Conservation (phyloP, 129 eudicot species). For the Chrysanthemum makinoi region DNA sequence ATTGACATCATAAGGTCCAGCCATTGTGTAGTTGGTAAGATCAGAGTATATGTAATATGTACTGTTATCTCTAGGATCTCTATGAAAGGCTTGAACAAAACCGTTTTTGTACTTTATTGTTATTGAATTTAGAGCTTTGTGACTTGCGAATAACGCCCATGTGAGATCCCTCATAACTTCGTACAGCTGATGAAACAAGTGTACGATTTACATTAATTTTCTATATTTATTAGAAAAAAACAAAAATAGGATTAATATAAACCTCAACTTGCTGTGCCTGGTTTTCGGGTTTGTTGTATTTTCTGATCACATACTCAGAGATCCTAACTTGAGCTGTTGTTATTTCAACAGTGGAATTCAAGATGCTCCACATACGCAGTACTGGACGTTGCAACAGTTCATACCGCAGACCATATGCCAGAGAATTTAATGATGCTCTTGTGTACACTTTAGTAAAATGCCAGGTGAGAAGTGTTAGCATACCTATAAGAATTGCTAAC, state of each 20-base stretch:
- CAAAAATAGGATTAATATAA: constrained; percentile 19
- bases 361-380: constrained; percentile 83
- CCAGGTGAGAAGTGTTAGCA: constrained; percentile 91
- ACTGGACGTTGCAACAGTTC: constrained; percentile 90
- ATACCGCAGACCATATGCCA: constrained; percentile 81
- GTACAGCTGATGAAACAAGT: constrained; percentile 57
- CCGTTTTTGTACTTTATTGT: constrained; percentile 86
- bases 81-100: constrained; percentile 95
- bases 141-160: constrained; percentile 94
- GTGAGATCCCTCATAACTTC: constrained; percentile 83
- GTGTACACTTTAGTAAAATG: constrained; percentile 92
- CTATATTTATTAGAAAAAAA: not conserved
- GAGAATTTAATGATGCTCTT: constrained; percentile 63
- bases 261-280: constrained; percentile 97
- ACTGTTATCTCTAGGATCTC: constrained; percentile 82
- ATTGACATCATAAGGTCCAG: constrained; percentile 41
- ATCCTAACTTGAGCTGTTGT: constrained; percentile 92
- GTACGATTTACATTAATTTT: constrained; percentile 20
- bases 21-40: constrained; percentile 72
- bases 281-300: constrained; percentile 64
- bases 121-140: constrained; percentile 78
- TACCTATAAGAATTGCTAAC: constrained; percentile 89
- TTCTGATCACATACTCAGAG: constrained; percentile 70
- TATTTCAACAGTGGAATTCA: constrained; percentile 85
- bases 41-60: constrained; percentile 91